Evolutionary conservation across 1,284 basidiomycete species (phyloP).

Genomic region (Mycena citricolor): DNA sequence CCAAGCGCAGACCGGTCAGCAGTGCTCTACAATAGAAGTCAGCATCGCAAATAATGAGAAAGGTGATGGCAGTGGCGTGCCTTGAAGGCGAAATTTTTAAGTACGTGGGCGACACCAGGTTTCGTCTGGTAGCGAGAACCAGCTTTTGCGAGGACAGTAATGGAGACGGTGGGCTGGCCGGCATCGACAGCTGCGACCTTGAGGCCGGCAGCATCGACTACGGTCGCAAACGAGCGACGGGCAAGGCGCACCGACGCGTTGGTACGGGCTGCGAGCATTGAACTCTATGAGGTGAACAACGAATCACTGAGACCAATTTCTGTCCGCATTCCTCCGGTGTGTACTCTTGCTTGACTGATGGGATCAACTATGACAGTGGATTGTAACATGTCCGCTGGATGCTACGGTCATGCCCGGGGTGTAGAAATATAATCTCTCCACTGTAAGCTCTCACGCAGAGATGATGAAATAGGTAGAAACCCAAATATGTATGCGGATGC

Average conservation of each 20-base stretch:
- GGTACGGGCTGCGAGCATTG: too few relatives aligned
- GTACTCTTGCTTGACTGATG: too few relatives aligned
- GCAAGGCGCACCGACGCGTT: slow-evolving; percentile 21
- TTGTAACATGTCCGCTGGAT: too few relatives aligned
- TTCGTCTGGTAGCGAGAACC: slow-evolving; percentile 85
- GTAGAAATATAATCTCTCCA: too few relatives aligned
- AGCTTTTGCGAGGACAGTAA: slow-evolving; percentile 90
- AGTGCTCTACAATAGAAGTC: slow-evolving; percentile 60
- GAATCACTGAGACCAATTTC: too few relatives aligned
- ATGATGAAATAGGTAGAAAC: too few relatives aligned
- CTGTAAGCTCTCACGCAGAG: too few relatives aligned
- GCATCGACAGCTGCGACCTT: slow-evolving; percentile 85
- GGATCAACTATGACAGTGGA: too few relatives aligned
- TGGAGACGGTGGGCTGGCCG: slow-evolving; percentile 77
- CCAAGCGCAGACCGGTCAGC: slow-evolving; percentile 85
- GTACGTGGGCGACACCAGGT: slow-evolving; percentile 85
- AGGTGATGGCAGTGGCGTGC: slow-evolving; percentile 42
- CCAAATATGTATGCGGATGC: too few relatives aligned
- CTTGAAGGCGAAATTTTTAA: slow-evolving; percentile 98
- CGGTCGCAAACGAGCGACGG: slow-evolving; percentile 72
- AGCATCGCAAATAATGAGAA: slow-evolving; percentile 2
- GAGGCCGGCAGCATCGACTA: slow-evolving; percentile 75
- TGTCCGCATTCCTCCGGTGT: too few relatives aligned
- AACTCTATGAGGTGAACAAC: too few relatives aligned
- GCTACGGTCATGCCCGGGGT: too few relatives aligned